Conservation (phyloP, 495 filamentous ascomycete species). For the Aspergillus sparsus region DNA sequence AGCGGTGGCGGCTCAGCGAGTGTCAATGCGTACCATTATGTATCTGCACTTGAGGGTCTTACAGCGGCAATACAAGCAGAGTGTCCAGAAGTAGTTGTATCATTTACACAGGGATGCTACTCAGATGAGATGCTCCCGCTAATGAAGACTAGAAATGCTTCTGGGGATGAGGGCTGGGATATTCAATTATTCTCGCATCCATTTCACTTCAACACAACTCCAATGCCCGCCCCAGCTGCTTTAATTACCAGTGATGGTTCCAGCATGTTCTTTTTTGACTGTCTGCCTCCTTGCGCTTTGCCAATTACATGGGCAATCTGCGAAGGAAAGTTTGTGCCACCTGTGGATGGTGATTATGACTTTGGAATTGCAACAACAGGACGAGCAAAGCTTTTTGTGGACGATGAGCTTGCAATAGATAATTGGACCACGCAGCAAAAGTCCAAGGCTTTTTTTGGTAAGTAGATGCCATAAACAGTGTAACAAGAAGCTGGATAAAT, state of each 20-base stretch:
- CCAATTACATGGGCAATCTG: neutral
- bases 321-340: neutral
- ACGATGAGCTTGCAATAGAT: neutral
- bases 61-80: neutral
- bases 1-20: conserved; percentile 71
- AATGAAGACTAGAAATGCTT: neutral
- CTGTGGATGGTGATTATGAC: neutral
- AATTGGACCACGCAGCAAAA: neutral
- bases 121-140: neutral
- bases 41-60: neutral
- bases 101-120: neutral
- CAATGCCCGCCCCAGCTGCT: neutral
- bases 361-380: neutral
- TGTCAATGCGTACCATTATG: conserved; percentile 68
- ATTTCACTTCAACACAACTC: neutral
- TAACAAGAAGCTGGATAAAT: too few species aligned
- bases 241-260: neutral
- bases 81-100: neutral
- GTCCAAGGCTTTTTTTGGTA: neutral
- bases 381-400: neutral
- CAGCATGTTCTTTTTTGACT: neutral
- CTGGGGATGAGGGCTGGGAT: neutral
- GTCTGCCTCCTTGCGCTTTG: neutral
- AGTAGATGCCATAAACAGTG: too few species aligned
- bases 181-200: neutral